Evolutionary conservation across 73 alveolate genomes (phyloP), one percentile per base, ranked within the genome.

Genomic region (Paramecium octaurelia): DNA sequence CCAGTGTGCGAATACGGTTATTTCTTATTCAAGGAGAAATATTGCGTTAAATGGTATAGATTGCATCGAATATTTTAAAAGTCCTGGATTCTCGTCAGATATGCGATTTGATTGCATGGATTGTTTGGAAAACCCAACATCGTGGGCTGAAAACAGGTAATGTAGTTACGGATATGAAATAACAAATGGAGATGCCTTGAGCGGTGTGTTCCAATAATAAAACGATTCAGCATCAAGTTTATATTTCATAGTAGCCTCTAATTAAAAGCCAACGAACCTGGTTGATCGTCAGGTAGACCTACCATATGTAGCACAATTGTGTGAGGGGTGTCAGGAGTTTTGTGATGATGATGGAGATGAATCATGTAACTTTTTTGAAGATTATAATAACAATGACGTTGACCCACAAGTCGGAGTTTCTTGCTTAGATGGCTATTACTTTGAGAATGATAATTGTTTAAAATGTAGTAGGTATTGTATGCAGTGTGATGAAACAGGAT

Each of bases 1-100:
- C 91, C 91, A 2, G 42, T 44, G 1, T 80, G 91, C 23, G 91
- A 80, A 35, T 80, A 80, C 46, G 91, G 91, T 21, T 80, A 44
- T 48, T 80, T 80, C 75, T 48, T 80, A 24, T 80, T 80, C 44
- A 40, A 80, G n/a, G 34, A 73, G 18, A 36, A 73, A 24, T 80
- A 80, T 80, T 42, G 75, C 11, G 70, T 80, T 11, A 14, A 80
- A 46, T 44, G 91, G 91, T 80, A 80, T 44, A 1, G 5, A 44
- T 18, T 24, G n/a, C 1, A 43, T 5, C 1, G 31, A 1, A 8
- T 43, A 75, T 40, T 16, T 75, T 6, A 21, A 12, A 31, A 80
- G 46, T 34, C 91, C 43, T 8, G 57, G 46, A 9, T 27, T 44
- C 48, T 64, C 46, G 5, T 38, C 57, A 35, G 40, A 36, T 44